Evolutionary conservation across 2,329 filamentous ascomycete genomes (phyloP), one percentile per base, ranked within the genome.

Genomic region (Sordariomycetes sp.): DNA sequence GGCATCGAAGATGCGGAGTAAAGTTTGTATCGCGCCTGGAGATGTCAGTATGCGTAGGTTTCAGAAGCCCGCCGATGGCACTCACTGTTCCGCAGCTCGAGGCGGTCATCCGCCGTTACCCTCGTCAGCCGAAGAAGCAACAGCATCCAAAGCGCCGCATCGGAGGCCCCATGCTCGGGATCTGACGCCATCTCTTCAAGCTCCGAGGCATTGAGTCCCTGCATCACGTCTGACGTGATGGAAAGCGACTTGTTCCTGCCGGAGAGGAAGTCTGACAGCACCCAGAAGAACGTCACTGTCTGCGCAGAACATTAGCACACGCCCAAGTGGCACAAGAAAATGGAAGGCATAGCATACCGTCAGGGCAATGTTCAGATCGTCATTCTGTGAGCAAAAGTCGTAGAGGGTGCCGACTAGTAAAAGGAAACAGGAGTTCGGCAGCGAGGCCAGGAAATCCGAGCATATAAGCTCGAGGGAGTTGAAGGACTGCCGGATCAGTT

Each of bases 201-300:
- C 58, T 87, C 85, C 5, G 70, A 62, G 12, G 65, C 65, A 64
- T 82, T 73, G 60, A 78, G 66, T 61, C 78, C 74, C 52, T 76
- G 71, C 59, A 85, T 76, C 60, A 86, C 75, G 55, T 78, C 76
- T 51, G 79, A 74, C 0, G 79, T 84, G 35, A 87, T 80, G 1
- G 79, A 77, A 52, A 86, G 79, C 0, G 79, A 76, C 59, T 76
- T 77, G 58, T 78, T 82, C 63, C 81, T 82, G 3, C 78, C 74
- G 1, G 83, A 86, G 4, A 97, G 77, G 62, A 92, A 94, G 69
- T 97, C 92, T 0, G 93, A 96, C 8, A 97, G 81, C 58, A 93
- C 92, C 90, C 92, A 97, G 70, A 96, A 96, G 67, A 96, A 94
- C 0, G 93, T 96, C 10, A 96, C 89, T 1, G 92, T 94, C 83